Conservation (phyloP, 108 stramenopile genomes). For the Cyclotella kingstonii region DNA sequence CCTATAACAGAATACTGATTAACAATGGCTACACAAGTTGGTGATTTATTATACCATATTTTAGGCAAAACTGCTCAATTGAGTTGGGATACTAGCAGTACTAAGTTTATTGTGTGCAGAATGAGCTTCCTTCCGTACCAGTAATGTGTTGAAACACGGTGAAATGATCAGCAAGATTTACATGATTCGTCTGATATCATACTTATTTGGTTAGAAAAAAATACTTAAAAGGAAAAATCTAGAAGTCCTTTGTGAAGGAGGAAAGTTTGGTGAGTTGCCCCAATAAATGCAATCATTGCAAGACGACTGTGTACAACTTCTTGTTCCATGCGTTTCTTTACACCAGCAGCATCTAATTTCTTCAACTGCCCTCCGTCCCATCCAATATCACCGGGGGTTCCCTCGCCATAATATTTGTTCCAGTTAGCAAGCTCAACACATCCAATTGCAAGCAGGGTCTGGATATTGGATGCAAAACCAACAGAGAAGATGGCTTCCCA, state of each 20-base stretch:
- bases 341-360: conserved; percentile 40
- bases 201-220: too few relatives aligned
- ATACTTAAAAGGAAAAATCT: conserved; percentile 34
- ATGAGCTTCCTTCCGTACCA: too few relatives aligned
- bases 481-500: conserved; percentile 72
- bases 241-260: conserved; percentile 76
- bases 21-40: too few relatives aligned
- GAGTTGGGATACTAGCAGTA: too few relatives aligned
- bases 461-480: conserved; percentile 75
- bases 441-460: conserved; percentile 76
- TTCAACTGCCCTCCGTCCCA: conserved; percentile 50
- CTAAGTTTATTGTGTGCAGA: too few relatives aligned
- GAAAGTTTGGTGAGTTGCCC: conserved; percentile 82
- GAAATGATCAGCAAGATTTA: too few relatives aligned
- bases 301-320: conserved; percentile 89
- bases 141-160: too few relatives aligned
- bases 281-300: conserved; percentile 88
- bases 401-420: conserved; percentile 68
- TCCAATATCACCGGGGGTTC: conserved; percentile 75
- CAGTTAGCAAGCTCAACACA: conserved; percentile 68
- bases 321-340: conserved; percentile 47
- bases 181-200: too few relatives aligned
- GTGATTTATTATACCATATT: too few relatives aligned
- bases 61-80: too few relatives aligned
- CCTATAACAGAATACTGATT: too few relatives aligned